Evolutionary conservation across 148 eudicot species (phyloP).

Genomic region (Tetragonia tetragonoides): DNA sequence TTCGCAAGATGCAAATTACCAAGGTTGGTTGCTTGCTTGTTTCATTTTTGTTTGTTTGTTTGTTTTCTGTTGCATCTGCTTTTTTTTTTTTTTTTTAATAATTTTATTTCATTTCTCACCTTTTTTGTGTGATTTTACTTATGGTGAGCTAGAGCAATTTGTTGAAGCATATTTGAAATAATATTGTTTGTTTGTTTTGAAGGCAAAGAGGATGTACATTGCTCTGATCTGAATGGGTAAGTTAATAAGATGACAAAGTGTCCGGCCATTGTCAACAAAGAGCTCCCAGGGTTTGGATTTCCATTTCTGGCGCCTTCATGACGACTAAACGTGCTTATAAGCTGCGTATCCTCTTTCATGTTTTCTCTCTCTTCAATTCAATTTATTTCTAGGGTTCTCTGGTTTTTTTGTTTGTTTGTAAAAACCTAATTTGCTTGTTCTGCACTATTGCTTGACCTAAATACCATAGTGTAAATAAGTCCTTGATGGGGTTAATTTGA

Average conservation of each 20-base stretch:
- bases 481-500: background rate
- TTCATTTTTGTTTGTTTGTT: no score
- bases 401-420: background rate
- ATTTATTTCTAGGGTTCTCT: background rate
- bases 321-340: slow-evolving; percentile 92
- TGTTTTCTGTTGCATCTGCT: no score
- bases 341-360: slow-evolving; percentile 81
- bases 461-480: background rate
- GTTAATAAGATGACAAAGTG: slow-evolving; percentile 21
- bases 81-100: no score
- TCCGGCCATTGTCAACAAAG: background rate
- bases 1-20: no score
- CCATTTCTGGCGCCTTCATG: slow-evolving; percentile 29
- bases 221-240: slow-evolving; percentile 32
- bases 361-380: background rate
- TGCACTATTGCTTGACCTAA: background rate
- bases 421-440: background rate
- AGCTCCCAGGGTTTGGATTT: background rate
- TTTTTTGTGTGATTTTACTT: no score
- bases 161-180: no score
- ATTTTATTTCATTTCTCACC: no score
- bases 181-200: background rate
- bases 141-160: no score
- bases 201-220: background rate
- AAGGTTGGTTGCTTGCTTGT: no score